Conservation (phyloP, 1,284 basidiomycete genomes). For the Amylostereum chailletii region DNA sequence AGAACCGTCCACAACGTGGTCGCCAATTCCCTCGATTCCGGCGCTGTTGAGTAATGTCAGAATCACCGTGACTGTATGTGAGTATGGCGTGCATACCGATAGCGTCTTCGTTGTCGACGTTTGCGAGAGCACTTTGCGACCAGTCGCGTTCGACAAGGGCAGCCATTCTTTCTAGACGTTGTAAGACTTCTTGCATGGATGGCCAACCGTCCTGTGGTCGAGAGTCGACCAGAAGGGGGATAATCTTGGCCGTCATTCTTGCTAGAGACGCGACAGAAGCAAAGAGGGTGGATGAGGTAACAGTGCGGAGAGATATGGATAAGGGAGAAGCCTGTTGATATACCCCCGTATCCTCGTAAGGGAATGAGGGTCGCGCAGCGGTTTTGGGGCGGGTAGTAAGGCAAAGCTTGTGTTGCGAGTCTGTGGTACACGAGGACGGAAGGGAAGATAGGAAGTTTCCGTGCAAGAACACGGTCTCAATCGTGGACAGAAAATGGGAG, state of each 20-base stretch:
- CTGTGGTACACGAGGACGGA: constrained; percentile 4
- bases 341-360: constrained; percentile 8
- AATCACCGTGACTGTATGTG: constrained; percentile 1
- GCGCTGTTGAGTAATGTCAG: constrained; percentile 18
- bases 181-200: constrained; percentile 33
- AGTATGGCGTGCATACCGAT: constrained; percentile 26
- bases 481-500: constrained; percentile 7
- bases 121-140: constrained; percentile 35
- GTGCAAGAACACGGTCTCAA: constrained; percentile 9
- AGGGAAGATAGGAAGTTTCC: constrained; percentile 10
- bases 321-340: constrained; percentile 18
- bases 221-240: constrained; percentile 40
- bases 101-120: constrained; percentile 19
- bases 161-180: constrained; percentile 29
- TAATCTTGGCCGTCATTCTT: constrained; percentile 36
- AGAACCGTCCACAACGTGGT: constrained; percentile 51
- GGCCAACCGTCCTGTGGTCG: constrained; percentile 36
- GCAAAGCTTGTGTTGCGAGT: constrained; percentile 5
- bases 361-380: constrained; percentile 5
- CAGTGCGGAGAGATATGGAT: constrained; percentile 23
- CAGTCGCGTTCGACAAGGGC: constrained; percentile 43
- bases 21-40: constrained; percentile 33
- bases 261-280: constrained; percentile 43
- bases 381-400: constrained; percentile 1
- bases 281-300: constrained; percentile 36